phyloP scores from a whole-genome alignment of 2,329 filamentous ascomycete genomes.

The Neopestalotiopsis clavispora region DNA sequence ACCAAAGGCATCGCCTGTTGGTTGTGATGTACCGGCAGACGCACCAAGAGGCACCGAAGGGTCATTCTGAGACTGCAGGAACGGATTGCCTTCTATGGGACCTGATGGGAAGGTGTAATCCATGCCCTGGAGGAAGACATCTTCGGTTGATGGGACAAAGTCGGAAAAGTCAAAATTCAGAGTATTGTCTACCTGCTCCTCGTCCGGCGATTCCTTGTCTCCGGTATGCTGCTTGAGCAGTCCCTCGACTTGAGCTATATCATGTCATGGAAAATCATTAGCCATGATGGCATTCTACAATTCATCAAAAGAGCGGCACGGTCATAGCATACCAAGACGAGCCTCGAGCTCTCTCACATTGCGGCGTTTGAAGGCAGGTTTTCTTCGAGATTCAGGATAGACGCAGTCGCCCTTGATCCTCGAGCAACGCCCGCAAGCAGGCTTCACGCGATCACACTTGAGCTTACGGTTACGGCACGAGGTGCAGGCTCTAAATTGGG shows the following conservation, averaged over 20 bases:
- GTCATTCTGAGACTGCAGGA: slow-evolving; percentile 24
- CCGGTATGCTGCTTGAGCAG: slow-evolving; percentile 70
- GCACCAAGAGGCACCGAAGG: slow-evolving; percentile 21
- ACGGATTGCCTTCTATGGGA: slow-evolving; percentile 21
- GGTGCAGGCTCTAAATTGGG: slow-evolving; percentile 65
- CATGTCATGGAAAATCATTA: slow-evolving; percentile 20
- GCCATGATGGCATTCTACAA: neutral
- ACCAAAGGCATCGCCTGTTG: slow-evolving; percentile 38
- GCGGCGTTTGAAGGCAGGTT: slow-evolving; percentile 84
- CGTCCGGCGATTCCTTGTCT: slow-evolving; percentile 31
- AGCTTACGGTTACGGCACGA: slow-evolving; percentile 84
- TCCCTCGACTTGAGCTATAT: slow-evolving; percentile 81
- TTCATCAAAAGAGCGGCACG: neutral
- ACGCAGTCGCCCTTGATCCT: slow-evolving; percentile 78
- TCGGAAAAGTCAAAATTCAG: slow-evolving; percentile 29
- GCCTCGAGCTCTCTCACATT: slow-evolving; percentile 93
- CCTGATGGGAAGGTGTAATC: slow-evolving; percentile 27
- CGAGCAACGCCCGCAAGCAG: slow-evolving; percentile 80
- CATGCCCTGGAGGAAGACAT: slow-evolving; percentile 32
- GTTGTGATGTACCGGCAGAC: slow-evolving; percentile 15
- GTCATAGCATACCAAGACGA: slow-evolving; percentile 77
- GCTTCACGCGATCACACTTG: slow-evolving; percentile 82
- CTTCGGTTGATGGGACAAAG: slow-evolving; percentile 24
- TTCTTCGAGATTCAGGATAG: slow-evolving; percentile 88
- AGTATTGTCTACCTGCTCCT: slow-evolving; percentile 29